These are phyloP conservation scores for Penicillium silybi DNA, from an alignment of 495 filamentous ascomycete species.

Conservation along the genomic window DNA sequence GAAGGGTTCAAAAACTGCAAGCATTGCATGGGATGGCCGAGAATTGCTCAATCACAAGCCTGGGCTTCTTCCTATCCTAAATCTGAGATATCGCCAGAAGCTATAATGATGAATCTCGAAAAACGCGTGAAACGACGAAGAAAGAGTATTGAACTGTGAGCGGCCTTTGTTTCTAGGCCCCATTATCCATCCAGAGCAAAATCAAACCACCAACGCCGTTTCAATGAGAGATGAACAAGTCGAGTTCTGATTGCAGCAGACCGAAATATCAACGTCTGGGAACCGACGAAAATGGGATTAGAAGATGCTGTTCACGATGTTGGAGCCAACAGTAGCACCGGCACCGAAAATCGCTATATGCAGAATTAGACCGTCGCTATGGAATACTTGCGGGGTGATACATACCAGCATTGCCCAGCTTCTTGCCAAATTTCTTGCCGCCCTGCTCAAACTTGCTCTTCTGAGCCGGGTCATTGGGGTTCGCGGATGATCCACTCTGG, in stretches of 20 bases:
- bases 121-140: neutral
- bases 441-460: slow-evolving; percentile 50
- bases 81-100: neutral
- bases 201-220: slow-evolving; percentile 31
- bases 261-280: neutral
- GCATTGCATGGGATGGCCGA: neutral
- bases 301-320: slow-evolving; percentile 91
- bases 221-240: slow-evolving; percentile 15
- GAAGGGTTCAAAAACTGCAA: neutral
- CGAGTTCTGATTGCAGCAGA: neutral
- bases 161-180: neutral
- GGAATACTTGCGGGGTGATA: slow-evolving; percentile 21
- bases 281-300: slow-evolving; percentile 32
- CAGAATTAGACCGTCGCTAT: slow-evolving; percentile 5
- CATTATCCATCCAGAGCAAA: slow-evolving; percentile 12
- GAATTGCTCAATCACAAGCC: neutral
- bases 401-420: slow-evolving; percentile 54
- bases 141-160: neutral
- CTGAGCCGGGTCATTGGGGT: slow-evolving; percentile 25
- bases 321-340: slow-evolving; percentile 84
- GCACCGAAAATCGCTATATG: slow-evolving; percentile 65
- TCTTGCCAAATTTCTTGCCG: slow-evolving; percentile 57
- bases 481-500: slow-evolving; percentile 32
- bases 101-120: neutral
- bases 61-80: neutral